Evolutionary conservation across 768 basidiomycete genomes (phyloP), one percentile per base, ranked within the genome.

Genomic region (Jaapia argillacea): DNA sequence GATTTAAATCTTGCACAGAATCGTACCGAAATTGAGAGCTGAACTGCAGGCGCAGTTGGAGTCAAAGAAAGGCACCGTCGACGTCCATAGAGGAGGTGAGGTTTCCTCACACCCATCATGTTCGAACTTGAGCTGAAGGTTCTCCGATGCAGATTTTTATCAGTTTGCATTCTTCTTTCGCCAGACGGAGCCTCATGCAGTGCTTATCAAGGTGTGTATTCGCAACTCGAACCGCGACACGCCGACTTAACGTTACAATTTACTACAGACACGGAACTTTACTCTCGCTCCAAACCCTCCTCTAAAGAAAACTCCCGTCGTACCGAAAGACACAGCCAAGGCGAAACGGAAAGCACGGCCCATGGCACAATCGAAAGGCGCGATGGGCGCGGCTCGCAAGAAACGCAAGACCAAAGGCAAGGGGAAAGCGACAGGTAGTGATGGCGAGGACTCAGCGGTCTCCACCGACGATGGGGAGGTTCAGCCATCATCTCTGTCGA

Each of bases 111-210:
- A 16, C 24, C 24, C 16, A 18, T 14, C 20, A 6, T 13, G 25
- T 20, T 10, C 21, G 40, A 25, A 37, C 25, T 33, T 40, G 36
- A 42, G 28, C 40, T n/a, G 10, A 40, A 37, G 14, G 28, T 4
- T 24, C 21, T 4, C n/a, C 43, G 22, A 23, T 39, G 16, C 57
- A 93, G 91, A 85, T 47, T 74, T 73, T 0, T 94, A 93, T 55
- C 91, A 94, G 51, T 91, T 89, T 58, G 89, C 85, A 39, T 94
- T 89, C 58, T 94, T 92, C 63, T 68, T 93, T 51, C 76, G 88
- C 20, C 81, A 80, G 60, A 80, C 77, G 2, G 88, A 90, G 41
- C 74, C 84, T 6, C 87, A 93, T 59, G 79, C 85, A 0, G 71
- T 92, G 2, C 66, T 91, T 5, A 65, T 87, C 51, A 94, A 94